Evolutionary conservation across 116 monocot genomes (phyloP).

Genomic region (Phalaenopsis hybrid): DNA sequence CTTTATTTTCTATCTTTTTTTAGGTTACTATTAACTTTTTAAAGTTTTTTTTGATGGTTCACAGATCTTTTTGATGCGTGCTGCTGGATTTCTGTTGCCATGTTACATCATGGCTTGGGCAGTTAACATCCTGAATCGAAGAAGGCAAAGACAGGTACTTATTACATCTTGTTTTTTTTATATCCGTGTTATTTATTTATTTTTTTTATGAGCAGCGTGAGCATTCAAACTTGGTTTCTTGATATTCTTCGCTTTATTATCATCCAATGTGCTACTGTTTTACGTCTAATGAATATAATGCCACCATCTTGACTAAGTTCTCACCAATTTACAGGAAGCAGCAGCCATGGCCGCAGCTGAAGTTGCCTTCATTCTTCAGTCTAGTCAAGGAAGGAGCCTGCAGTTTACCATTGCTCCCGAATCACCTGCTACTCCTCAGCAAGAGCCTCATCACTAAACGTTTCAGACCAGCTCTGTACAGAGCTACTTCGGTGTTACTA

Average conservation of each 20-base stretch:
- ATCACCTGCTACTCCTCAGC: conserved; percentile 58
- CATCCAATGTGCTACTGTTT: no score
- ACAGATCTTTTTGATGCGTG: conserved; percentile 79
- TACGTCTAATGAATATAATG: no score
- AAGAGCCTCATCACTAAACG: conserved; percentile 36
- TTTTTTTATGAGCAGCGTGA: no score
- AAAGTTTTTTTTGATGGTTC: neutral
- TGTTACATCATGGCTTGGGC: conserved; percentile 98
- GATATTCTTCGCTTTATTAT: no score
- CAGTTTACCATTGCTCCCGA: conserved; percentile 76
- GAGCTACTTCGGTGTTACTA: no score
- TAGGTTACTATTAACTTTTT: neutral
- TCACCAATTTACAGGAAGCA: conserved; percentile 38
- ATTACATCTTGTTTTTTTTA: neutral
- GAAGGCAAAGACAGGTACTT: conserved; percentile 67
- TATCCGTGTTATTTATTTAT: no score
- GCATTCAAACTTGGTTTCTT: no score
- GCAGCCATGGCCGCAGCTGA: conserved; percentile 59
- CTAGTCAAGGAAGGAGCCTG: conserved; percentile 44
- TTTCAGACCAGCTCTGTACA: no score
- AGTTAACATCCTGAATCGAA: conserved; percentile 63
- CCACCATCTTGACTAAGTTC: neutral
- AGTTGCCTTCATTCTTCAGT: conserved; percentile 68
- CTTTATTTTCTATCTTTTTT: no score
- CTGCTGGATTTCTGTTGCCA: conserved; percentile 84